These are phyloP conservation scores for Cyclocybe cylindracea DNA, from an alignment of 768 basidiomycete species.

Conservation along the genomic window DNA sequence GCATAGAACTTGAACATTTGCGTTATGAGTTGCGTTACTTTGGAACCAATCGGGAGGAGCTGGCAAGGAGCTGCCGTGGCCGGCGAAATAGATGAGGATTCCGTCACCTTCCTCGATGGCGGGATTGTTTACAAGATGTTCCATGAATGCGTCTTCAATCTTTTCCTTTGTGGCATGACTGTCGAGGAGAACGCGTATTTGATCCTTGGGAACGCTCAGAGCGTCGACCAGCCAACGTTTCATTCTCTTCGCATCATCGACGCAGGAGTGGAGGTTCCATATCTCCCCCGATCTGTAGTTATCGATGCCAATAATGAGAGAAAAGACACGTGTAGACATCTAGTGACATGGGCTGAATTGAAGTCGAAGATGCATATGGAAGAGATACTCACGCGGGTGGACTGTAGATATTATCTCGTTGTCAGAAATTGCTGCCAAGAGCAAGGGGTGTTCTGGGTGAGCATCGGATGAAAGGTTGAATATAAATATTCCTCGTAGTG, in stretches of 20 bases:
- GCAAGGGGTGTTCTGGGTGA: no score
- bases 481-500: no score
- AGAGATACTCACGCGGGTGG: background rate
- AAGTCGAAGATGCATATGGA: background rate
- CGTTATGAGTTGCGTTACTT: conserved; percentile 27
- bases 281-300: conserved; percentile 63
- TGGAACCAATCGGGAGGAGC: conserved; percentile 66
- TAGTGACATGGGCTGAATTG: conserved; percentile 6
- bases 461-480: no score
- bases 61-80: conserved; percentile 62
- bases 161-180: conserved; percentile 58
- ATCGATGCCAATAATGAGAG: conserved; percentile 70
- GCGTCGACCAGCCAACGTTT: conserved; percentile 57
- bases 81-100: conserved; percentile 70
- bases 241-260: conserved; percentile 62
- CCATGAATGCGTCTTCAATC: conserved; percentile 63
- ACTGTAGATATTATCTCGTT: background rate
- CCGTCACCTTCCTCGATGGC: conserved; percentile 62
- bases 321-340: conserved; percentile 50
- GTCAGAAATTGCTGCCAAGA: background rate
- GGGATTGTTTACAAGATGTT: conserved; percentile 63
- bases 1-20: conserved; percentile 58
- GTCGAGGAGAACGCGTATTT: conserved; percentile 59
- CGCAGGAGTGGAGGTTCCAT: conserved; percentile 68
- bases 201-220: conserved; percentile 57